These are phyloP conservation scores for Psilocybe subaeruginosa DNA, from an alignment of 768 basidiomycete genomes.

Conservation along the genomic window DNA sequence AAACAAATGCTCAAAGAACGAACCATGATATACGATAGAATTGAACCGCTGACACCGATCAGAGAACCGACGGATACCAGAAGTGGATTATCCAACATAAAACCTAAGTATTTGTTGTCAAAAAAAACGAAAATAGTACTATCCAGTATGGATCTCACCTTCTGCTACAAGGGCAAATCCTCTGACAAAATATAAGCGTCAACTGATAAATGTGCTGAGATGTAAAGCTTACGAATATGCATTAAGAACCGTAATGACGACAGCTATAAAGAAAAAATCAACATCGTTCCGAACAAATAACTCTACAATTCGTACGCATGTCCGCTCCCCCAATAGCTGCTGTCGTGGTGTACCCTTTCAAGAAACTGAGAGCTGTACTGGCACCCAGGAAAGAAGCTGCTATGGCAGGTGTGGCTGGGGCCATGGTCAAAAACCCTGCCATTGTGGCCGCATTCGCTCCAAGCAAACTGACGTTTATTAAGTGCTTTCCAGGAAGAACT, in stretches of 20 bases:
- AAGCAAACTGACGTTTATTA: slow-evolving; percentile 74
- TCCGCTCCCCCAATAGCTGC: slow-evolving; percentile 93
- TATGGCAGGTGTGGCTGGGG: slow-evolving; percentile 65
- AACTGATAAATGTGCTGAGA: neutral
- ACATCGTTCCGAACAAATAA: neutral
- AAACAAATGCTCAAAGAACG: slow-evolving; percentile 18
- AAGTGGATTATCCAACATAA: slow-evolving; percentile 88
- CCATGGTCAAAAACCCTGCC: slow-evolving; percentile 75
- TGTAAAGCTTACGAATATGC: slow-evolving; percentile 66
- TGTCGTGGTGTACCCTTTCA: slow-evolving; percentile 86
- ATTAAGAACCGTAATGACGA: slow-evolving; percentile 89
- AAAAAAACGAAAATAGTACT: too few relatives aligned
- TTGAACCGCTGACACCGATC: slow-evolving; percentile 90
- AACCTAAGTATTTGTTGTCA: slow-evolving; percentile 43
- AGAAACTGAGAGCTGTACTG: slow-evolving; percentile 78
- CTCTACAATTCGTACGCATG: slow-evolving; percentile 68
- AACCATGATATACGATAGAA: slow-evolving; percentile 93
- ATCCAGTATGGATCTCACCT: slow-evolving; percentile 39
- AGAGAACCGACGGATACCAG: slow-evolving; percentile 84
- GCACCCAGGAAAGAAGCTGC: slow-evolving; percentile 80
- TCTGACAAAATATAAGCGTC: slow-evolving; percentile 23
- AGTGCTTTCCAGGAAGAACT: slow-evolving; percentile 73
- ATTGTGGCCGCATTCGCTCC: slow-evolving; percentile 73
- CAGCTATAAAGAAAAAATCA: slow-evolving; percentile 54
- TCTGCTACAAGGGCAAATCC: slow-evolving; percentile 92